A percentile compares a stretch with the other conserved stretches of the same genome.
These are phyloP conservation scores for Marchantia polymorpha DNA, from an alignment of 225 moss, liverwort and hornwort species.

Conservation along the genomic window DNA sequence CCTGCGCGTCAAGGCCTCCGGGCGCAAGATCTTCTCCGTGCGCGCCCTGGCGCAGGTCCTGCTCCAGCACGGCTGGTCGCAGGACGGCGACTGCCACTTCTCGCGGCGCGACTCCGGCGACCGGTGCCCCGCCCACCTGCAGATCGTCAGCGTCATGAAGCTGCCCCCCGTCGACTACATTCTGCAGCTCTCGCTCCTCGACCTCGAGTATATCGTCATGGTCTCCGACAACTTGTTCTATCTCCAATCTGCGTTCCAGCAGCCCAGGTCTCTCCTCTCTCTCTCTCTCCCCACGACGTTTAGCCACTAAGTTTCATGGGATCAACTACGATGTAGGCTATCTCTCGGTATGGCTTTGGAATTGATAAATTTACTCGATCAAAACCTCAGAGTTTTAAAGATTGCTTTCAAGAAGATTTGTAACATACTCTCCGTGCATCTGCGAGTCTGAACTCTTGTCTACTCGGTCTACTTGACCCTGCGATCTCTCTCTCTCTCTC, in stretches of 20 bases:
- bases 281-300: not conserved
- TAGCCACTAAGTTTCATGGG: no score
- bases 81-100: slow-evolving; percentile 5
- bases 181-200: slow-evolving; percentile 13
- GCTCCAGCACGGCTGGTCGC: slow-evolving; percentile 2
- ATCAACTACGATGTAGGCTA: no score
- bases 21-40: not conserved
- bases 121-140: not conserved
- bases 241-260: not conserved
- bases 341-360: no score
- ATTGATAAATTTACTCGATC: no score
- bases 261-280: slow-evolving; percentile 6
- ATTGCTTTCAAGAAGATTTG: no score
- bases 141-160: not conserved
- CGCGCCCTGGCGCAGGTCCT: not conserved
- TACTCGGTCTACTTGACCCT: no score
- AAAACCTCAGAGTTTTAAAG: no score
- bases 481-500: no score
- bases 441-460: no score
- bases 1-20: not conserved
- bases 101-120: not conserved
- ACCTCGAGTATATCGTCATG: slow-evolving; percentile 20
- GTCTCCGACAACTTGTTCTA: slow-evolving; percentile 6
- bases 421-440: no score
- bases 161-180: not conserved